These are phyloP conservation scores for Nadsonia starkeyi-henricii DNA, from an alignment of 1,139 yeast genomes.

Conservation along the genomic window DNA sequence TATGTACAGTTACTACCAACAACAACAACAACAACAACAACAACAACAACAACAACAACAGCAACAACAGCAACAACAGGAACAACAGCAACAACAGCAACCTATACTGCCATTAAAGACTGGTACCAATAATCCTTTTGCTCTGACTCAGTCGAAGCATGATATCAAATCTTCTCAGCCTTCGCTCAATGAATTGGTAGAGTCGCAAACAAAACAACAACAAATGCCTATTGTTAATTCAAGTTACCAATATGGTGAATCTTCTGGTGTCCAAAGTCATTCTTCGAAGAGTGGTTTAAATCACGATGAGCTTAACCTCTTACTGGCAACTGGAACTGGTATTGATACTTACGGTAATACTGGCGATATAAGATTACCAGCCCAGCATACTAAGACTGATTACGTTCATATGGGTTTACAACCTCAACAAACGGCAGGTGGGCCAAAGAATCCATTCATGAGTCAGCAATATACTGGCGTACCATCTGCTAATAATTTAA, in stretches of 20 bases:
- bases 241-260: constrained; percentile 3
- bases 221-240: constrained; percentile 27
- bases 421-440: constrained; percentile 24
- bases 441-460: constrained; percentile 58
- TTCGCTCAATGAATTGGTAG: constrained; percentile 23
- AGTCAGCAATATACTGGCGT: constrained; percentile 65
- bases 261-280: constrained; percentile 7
- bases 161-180: constrained; percentile 19
- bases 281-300: constrained; percentile 24
- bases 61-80: constrained; percentile 51
- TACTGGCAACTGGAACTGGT: constrained; percentile 80
- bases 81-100: not conserved
- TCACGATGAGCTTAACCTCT: constrained; percentile 51
- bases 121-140: constrained; percentile 6
- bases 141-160: constrained; percentile 20
- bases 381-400: constrained; percentile 75
- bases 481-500: constrained; percentile 38
- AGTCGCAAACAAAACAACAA: constrained; percentile 20
- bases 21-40: constrained; percentile 28
- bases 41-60: constrained; percentile 39
- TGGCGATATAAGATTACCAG: constrained; percentile 79
- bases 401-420: constrained; percentile 47
- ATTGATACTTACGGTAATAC: constrained; percentile 92
- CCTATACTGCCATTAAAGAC: not conserved
- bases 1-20: constrained; percentile 27